These are phyloP conservation scores for Periglandula ipomoeae DNA, from an alignment of 2,329 filamentous ascomycete genomes.

Conservation along the genomic window DNA sequence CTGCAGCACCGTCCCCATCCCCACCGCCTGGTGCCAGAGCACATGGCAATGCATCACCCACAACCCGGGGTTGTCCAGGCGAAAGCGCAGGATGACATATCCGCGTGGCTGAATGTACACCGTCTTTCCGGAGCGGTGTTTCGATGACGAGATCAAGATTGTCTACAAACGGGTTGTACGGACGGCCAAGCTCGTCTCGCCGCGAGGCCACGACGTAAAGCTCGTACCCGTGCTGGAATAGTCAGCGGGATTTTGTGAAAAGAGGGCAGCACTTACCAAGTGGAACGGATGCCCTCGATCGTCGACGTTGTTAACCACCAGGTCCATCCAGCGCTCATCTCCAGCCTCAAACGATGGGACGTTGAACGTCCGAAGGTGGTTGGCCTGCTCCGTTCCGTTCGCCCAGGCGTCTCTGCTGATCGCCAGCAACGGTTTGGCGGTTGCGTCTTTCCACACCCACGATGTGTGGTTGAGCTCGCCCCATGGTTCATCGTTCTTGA, in stretches of 20 bases:
- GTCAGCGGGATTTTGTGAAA: not conserved
- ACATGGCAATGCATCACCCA: conserved; percentile 31
- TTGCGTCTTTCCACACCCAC: conserved; percentile 11
- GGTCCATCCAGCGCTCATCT: conserved; percentile 31
- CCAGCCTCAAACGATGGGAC: conserved; percentile 12
- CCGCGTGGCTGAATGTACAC: conserved; percentile 22
- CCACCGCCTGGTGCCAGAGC: conserved; percentile 27
- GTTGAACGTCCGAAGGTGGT: conserved; percentile 7
- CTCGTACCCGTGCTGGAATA: conserved; percentile 12
- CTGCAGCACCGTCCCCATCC: conserved; percentile 16
- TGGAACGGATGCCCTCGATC: conserved; percentile 41
- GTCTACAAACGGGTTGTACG: conserved; percentile 11
- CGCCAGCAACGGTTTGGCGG: conserved; percentile 11
- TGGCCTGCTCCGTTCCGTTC: conserved; percentile 10
- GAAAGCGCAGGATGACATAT: conserved; percentile 25
- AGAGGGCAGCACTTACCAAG: conserved; percentile 21
- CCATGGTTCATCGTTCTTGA: conserved; percentile 11
- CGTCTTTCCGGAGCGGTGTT: conserved; percentile 23
- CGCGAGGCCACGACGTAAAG: conserved; percentile 8
- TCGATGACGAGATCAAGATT: not conserved
- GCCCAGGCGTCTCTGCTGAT: conserved; percentile 9
- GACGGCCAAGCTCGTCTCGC: not conserved
- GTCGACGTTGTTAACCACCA: conserved; percentile 41
- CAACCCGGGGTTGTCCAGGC: conserved; percentile 24
- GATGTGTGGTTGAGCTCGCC: conserved; percentile 13